These are phyloP conservation scores for Trypanosomatidae sp. DNA, from an alignment of 208 protist species.

Conservation along the genomic window DNA sequence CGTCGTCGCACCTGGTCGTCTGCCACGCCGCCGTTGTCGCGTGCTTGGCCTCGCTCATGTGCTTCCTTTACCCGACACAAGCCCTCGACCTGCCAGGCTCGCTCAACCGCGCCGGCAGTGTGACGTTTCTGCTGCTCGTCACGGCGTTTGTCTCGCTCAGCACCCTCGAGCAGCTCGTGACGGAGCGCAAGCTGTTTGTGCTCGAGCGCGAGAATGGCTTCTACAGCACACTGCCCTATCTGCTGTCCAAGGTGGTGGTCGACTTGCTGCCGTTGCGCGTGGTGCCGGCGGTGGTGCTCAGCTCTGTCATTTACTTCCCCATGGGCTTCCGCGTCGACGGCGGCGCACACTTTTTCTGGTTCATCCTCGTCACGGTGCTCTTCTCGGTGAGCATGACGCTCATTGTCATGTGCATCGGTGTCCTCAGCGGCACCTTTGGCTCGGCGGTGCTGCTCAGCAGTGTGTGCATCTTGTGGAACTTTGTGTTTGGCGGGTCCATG, in stretches of 20 bases:
- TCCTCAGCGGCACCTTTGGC: slow-evolving; percentile 63
- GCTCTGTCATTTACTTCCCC: slow-evolving; percentile 81
- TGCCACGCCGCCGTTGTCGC: slow-evolving; percentile 71
- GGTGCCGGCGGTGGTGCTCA: slow-evolving; percentile 70
- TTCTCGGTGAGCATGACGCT: slow-evolving; percentile 79
- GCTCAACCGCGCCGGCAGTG: slow-evolving; percentile 76
- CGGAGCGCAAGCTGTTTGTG: slow-evolving; percentile 79
- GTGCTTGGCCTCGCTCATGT: slow-evolving; percentile 61
- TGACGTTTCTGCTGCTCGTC: slow-evolving; percentile 80
- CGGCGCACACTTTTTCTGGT: slow-evolving; percentile 78
- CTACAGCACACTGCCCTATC: slow-evolving; percentile 77
- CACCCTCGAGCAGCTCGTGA: slow-evolving; percentile 74
- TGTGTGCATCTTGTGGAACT: slow-evolving; percentile 82
- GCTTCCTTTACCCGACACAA: slow-evolving; percentile 68
- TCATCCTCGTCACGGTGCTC: slow-evolving; percentile 67
- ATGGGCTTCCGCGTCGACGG: slow-evolving; percentile 82
- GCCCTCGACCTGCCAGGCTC: slow-evolving; percentile 66
- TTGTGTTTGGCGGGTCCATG: slow-evolving; percentile 86
- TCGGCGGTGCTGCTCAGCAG: slow-evolving; percentile 74
- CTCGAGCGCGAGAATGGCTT: slow-evolving; percentile 84
- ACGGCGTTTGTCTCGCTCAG: slow-evolving; percentile 81
- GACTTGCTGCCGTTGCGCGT: slow-evolving; percentile 83
- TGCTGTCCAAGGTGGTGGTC: slow-evolving; percentile 81
- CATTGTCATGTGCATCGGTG: slow-evolving; percentile 69
- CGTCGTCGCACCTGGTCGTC: slow-evolving; percentile 67